Conservation (phyloP, 257 asterid species). For the Capsicum baccatum region DNA sequence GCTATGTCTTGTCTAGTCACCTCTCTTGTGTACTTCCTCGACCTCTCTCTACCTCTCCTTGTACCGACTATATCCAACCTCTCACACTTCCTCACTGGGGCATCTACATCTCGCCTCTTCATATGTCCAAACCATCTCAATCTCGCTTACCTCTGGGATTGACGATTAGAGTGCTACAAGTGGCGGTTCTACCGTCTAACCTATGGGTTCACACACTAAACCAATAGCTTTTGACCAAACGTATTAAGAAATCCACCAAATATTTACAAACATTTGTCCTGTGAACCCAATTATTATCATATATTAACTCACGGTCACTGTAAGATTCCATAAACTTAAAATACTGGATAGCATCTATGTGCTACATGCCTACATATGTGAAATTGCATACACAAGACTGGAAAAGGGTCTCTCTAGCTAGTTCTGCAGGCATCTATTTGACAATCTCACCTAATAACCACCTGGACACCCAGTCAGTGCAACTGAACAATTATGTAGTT, state of each 20-base stretch:
- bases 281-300: not conserved
- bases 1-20: too few species aligned
- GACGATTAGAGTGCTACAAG: not conserved
- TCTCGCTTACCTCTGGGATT: not conserved
- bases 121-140: too few species aligned
- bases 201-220: not conserved
- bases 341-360: not conserved
- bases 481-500: not conserved
- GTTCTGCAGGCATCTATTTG: not conserved
- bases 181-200: not conserved
- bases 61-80: too few species aligned
- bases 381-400: not conserved
- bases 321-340: not conserved
- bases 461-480: not conserved
- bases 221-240: not conserved
- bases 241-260: not conserved
- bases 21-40: too few species aligned
- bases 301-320: not conserved
- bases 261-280: not conserved
- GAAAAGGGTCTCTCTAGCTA: not conserved
- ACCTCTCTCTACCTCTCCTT: too few species aligned
- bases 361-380: constrained; percentile 7
- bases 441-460: not conserved
- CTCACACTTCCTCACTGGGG: too few species aligned
- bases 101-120: too few species aligned